phyloP scores from a whole-genome alignment of 345 rosid genomes.

The Ceriops zippeliana region DNA sequence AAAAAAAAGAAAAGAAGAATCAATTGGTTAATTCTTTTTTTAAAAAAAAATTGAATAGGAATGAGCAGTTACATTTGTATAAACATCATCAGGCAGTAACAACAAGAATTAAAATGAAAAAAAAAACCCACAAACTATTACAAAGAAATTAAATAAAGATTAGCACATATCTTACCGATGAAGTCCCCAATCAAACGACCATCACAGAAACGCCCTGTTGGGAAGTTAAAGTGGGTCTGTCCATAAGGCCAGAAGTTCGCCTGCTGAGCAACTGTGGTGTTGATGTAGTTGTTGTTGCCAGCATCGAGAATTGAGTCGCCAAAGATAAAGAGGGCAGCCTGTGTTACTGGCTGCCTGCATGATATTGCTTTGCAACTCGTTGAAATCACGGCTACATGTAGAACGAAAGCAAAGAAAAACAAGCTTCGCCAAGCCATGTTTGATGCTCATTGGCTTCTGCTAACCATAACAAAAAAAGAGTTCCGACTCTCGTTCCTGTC shows the following conservation, averaged over 20 bases:
- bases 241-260: conserved; percentile 5
- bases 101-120: too few relatives aligned
- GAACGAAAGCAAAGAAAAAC: neutral
- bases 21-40: too few relatives aligned
- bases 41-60: too few relatives aligned
- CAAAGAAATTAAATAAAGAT: neutral
- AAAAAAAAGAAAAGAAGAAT: too few relatives aligned
- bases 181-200: neutral
- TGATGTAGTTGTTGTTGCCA: conserved; percentile 1
- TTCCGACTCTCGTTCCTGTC: too few relatives aligned
- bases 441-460: too few relatives aligned
- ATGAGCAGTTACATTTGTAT: too few relatives aligned
- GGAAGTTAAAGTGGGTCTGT: neutral
- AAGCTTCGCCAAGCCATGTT: neutral
- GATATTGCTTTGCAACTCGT: neutral
- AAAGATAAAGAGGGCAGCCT: neutral
- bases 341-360: neutral
- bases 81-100: too few relatives aligned
- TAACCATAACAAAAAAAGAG: neutral
- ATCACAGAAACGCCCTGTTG: neutral
- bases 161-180: neutral
- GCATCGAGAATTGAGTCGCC: neutral
- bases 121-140: neutral
- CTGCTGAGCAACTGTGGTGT: neutral
- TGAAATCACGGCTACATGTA: neutral